These are phyloP conservation scores for Actinidia arguta DNA, from an alignment of 179 eudicot species.

Conservation along the genomic window DNA sequence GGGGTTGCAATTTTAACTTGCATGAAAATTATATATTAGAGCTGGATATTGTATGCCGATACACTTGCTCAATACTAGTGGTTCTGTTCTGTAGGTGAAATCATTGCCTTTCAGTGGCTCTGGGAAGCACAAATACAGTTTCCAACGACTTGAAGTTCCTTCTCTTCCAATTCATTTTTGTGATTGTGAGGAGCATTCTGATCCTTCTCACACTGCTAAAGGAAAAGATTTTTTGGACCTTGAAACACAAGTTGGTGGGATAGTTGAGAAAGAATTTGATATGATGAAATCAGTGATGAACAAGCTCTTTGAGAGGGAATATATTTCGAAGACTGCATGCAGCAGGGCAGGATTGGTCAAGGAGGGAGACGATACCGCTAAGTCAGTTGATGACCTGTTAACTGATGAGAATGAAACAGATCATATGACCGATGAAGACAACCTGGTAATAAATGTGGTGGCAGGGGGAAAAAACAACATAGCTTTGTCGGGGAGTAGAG, in stretches of 20 bases:
- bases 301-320: constrained; percentile 60
- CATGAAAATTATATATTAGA: not conserved
- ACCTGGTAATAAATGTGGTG: constrained; percentile 61
- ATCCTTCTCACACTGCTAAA: constrained; percentile 31
- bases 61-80: constrained; percentile 6
- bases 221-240: constrained; percentile 24
- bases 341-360: constrained; percentile 22
- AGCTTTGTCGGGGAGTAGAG: constrained; percentile 32
- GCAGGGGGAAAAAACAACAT: constrained; percentile 31
- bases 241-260: constrained; percentile 45
- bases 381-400: constrained; percentile 27
- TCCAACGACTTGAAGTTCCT: constrained; percentile 77
- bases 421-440: constrained; percentile 54
- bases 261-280: constrained; percentile 76
- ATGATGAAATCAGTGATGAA: constrained; percentile 81
- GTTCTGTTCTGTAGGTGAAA: constrained; percentile 58
- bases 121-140: constrained; percentile 98
- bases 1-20: not conserved
- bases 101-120: constrained; percentile 74
- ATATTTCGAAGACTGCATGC: constrained; percentile 24
- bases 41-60: not conserved
- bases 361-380: constrained; percentile 17
- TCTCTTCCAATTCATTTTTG: constrained; percentile 76
- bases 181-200: constrained; percentile 83
- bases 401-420: constrained; percentile 37